Percentiles rank a stretch among this genome's conserved stretches.
These are phyloP conservation scores for Wickerhamomyces bisporus DNA, from an alignment of 805 yeast species.

Conservation along the genomic window DNA sequence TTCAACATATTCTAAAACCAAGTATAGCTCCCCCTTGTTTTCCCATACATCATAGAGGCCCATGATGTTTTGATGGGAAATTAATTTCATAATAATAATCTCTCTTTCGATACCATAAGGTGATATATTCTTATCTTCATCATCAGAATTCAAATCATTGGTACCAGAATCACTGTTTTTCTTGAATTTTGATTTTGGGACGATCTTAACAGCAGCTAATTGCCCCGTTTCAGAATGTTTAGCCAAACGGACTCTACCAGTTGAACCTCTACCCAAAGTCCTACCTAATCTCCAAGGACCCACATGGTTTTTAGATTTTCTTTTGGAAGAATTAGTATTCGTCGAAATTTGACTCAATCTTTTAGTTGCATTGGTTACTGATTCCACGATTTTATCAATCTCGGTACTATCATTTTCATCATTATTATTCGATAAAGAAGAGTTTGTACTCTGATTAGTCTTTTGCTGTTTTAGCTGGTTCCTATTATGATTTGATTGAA, in stretches of 20 bases:
- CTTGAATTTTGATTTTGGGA: slow-evolving; percentile 74
- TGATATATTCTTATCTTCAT: slow-evolving; percentile 46
- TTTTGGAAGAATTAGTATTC: slow-evolving; percentile 25
- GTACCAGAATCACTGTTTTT: slow-evolving; percentile 21
- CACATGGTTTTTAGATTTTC: slow-evolving; percentile 33
- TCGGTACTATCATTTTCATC: slow-evolving; percentile 11
- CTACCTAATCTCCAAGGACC: slow-evolving; percentile 98
- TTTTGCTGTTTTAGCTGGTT: background rate
- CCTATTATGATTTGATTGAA: slow-evolving; percentile 34
- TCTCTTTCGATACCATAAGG: slow-evolving; percentile 87
- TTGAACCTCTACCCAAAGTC: slow-evolving; percentile 93
- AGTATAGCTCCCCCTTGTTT: slow-evolving; percentile 72
- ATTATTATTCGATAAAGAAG: background rate
- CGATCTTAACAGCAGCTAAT: slow-evolving; percentile 94
- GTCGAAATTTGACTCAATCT: slow-evolving; percentile 24
- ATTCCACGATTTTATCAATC: slow-evolving; percentile 25
- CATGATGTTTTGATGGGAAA: slow-evolving; percentile 74
- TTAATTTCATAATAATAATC: slow-evolving; percentile 77
- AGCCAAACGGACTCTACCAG: slow-evolving; percentile 92
- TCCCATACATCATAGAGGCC: slow-evolving; percentile 85
- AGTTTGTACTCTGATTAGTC: background rate
- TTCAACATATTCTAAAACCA: slow-evolving; percentile 92
- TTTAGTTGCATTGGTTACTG: slow-evolving; percentile 27
- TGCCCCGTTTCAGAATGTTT: slow-evolving; percentile 79
- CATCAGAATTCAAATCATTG: slow-evolving; percentile 10